phyloP scores from a whole-genome alignment of 257 asterid species.

The Penstemon newberryi region DNA sequence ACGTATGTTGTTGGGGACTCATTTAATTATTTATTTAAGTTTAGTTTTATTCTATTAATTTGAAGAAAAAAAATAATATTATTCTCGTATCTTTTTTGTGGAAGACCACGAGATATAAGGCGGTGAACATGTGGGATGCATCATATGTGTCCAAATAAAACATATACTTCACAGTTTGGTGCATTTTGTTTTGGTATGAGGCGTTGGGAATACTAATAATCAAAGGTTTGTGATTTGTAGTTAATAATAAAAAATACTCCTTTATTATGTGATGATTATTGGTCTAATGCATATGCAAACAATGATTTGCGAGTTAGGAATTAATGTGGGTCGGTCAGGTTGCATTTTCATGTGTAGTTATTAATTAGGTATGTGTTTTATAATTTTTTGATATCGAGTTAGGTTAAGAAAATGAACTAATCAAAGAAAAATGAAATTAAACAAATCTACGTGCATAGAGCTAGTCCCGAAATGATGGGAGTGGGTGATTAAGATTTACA shows the following conservation, averaged over 20 bases:
- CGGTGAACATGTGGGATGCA: slow-evolving; percentile 22
- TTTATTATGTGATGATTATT: not conserved
- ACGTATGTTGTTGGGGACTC: slow-evolving; percentile 30
- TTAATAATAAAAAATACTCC: not conserved
- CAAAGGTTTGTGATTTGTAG: not conserved
- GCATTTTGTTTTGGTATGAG: not conserved
- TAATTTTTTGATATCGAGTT: too few relatives aligned
- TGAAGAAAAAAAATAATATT: not conserved
- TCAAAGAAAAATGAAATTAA: too few relatives aligned
- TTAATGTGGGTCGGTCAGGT: not conserved
- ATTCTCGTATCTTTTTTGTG: not conserved
- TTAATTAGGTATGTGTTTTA: too few relatives aligned
- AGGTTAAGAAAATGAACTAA: too few relatives aligned
- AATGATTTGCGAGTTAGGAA: slow-evolving; percentile 1
- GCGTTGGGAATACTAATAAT: slow-evolving; percentile 11
- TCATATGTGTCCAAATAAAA: slow-evolving; percentile 2
- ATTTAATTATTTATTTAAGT: not conserved
- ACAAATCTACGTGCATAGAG: too few relatives aligned
- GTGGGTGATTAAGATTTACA: not conserved
- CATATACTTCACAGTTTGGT: not conserved
- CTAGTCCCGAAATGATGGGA: not conserved
- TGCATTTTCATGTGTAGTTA: too few relatives aligned
- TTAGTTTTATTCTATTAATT: not conserved
- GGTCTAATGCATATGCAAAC: not conserved
- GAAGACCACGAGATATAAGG: not conserved